Conservation (phyloP, 352 stramenopile species). For the Elongisporangium undulatum region DNA sequence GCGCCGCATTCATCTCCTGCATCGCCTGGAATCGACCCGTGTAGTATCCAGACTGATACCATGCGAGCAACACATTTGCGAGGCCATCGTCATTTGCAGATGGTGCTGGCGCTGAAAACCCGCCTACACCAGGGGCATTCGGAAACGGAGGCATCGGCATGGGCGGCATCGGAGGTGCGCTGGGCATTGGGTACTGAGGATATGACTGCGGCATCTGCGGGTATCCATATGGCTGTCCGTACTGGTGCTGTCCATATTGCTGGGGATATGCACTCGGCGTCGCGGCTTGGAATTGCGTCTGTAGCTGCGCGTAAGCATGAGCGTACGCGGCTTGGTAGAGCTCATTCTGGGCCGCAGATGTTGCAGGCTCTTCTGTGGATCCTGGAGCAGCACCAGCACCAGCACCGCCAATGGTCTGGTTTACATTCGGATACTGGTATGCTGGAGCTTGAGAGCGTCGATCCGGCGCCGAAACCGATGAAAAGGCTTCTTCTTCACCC, state of each 20-base stretch:
- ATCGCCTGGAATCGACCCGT: conserved; percentile 74
- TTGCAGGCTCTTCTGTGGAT: conserved; percentile 9
- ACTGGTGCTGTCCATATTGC: conserved; percentile 10
- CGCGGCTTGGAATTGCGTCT: conserved; percentile 45
- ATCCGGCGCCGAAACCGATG: not conserved
- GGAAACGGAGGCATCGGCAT: conserved; percentile 12
- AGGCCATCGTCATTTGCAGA: conserved; percentile 44
- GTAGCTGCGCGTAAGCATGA: conserved; percentile 60
- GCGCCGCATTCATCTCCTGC: conserved; percentile 55
- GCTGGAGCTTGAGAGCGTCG: not conserved
- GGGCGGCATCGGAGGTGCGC: conserved; percentile 6
- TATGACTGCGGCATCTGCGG: conserved; percentile 20
- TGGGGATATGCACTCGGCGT: conserved; percentile 5
- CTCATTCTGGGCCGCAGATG: conserved; percentile 19
- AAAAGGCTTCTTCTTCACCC: conserved; percentile 14
- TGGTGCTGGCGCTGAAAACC: conserved; percentile 10
- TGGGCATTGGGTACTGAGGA: conserved; percentile 15
- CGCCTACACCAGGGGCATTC: conserved; percentile 13
- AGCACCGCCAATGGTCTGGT: not conserved
- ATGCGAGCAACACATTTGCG: conserved; percentile 71
- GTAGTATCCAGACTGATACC: conserved; percentile 85
- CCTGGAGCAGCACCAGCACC: too few relatives aligned
- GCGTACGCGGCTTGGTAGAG: conserved; percentile 63
- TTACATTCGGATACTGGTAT: conserved; percentile 3
- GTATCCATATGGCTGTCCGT: conserved; percentile 10